Evolutionary conservation across 352 stramenopile species (phyloP).

Genomic region (Globisporangium recalcitrans): DNA sequence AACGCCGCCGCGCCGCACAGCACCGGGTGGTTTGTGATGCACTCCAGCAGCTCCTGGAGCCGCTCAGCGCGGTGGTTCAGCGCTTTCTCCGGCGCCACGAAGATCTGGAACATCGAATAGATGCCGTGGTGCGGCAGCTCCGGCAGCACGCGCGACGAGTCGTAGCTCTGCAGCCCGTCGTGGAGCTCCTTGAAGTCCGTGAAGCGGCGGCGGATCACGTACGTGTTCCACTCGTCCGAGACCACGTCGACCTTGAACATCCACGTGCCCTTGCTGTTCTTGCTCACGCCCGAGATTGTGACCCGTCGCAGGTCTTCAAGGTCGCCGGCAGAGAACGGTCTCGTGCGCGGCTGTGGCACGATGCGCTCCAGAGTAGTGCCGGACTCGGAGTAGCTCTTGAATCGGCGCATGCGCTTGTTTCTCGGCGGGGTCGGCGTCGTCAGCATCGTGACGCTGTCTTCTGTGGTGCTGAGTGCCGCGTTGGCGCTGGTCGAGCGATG

Average conservation of each 20-base stretch:
- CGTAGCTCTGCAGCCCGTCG: conserved; percentile 42
- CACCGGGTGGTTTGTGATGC: conserved; percentile 48
- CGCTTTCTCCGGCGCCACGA: conserved; percentile 53
- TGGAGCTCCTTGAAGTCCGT: conserved; percentile 71
- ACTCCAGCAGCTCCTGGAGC: conserved; percentile 54
- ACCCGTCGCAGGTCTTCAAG: conserved; percentile 43
- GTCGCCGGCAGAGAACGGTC: conserved; percentile 52
- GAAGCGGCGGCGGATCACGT: conserved; percentile 68
- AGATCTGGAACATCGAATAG: conserved; percentile 62
- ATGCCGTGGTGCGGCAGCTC: conserved; percentile 59
- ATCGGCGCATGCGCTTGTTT: conserved; percentile 23
- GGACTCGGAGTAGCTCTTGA: conserved; percentile 68
- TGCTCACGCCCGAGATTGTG: conserved; percentile 57
- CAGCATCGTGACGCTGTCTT: conserved; percentile 19
- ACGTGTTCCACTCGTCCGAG: conserved; percentile 46
- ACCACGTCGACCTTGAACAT: conserved; percentile 74
- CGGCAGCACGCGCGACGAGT: conserved; percentile 21
- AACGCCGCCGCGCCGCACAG: conserved; percentile 39
- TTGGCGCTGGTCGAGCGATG: conserved; percentile 13
- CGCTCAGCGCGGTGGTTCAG: conserved; percentile 44
- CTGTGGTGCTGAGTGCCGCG: not conserved
- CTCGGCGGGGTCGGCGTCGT: conserved; percentile 15
- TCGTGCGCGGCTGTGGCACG: conserved; percentile 22
- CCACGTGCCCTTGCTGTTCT: conserved; percentile 65
- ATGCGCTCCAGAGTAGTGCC: conserved; percentile 43